Evolutionary conservation across 2,329 filamentous ascomycete species (phyloP), one percentile per base, ranked within the genome.

Genomic region (Xylaria sp.): DNA sequence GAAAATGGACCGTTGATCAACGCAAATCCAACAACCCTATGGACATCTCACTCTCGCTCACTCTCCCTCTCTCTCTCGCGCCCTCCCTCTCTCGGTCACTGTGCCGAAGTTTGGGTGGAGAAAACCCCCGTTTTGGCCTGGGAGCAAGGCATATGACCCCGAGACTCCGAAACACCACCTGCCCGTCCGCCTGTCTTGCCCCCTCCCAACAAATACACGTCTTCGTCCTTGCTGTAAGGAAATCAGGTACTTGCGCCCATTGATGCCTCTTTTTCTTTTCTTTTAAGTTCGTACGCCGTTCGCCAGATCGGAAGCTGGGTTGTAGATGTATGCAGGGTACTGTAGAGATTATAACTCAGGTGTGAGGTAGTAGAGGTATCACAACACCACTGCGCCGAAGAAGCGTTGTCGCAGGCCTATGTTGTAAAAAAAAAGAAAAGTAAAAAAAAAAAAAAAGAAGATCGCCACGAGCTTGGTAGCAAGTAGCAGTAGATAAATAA

Each of bases 221-320:
- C 59, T 63, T 64, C 60, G 58, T 63, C 51, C 62, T 58, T 60
- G 42, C 53, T 57, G 44, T 47, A 60, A 54, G 54, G 56, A 68
- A 66, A 51, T 60, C 59, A 64, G 60, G 62, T 61, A 65, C 66
- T 62, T 68, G 62, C 62, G 63, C 66, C 67, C 61, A 53, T 59
- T 64, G 56, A 69, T 71, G 66, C 68, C 67, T 66, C 66, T 67
- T 61, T 63, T 53, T 61, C 29, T 61, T 59, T 47, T 29, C 61
- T 72, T 69, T 71, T 69, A 66, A n/a, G 61, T 71, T 71, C 68
- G 69, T 75, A 70, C 73, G 72, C 73, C 73, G 66, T 74, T 74
- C 73, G 72, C 73, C 72, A 64, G 62, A 59, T 68, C 64, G 64
- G 66, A 66, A 70, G 64, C 65, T 65, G 67, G 64, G 11, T 60